Evolutionary conservation across 495 filamentous ascomycete species (phyloP), one percentile per base, ranked within the genome.

Genomic region (Aspergillus taichungensis): DNA sequence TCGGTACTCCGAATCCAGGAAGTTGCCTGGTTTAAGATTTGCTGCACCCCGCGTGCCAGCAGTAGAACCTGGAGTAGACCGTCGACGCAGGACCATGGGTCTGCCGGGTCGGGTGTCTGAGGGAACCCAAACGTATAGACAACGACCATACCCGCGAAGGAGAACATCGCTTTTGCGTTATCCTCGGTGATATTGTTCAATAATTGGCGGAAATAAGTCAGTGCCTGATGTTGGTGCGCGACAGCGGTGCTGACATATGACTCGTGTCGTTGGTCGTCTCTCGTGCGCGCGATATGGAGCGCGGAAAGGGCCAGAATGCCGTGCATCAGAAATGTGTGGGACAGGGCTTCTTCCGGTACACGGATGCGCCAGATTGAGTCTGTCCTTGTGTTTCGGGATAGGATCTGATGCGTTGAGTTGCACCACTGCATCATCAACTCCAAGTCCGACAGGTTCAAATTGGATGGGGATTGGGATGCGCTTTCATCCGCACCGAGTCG

Each of bases 121-220:
- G 69, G 69, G 35, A 72, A 73, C 0, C 66, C 74, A 37, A 76
- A 74, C 2, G 71, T 64, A 46, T 76, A 76, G 8, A 75, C 55
- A 27, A 71, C 70, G 18, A 73, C 64, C 14, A 78, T 57, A 14
- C 67, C 57, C 1, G 73, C 64, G 46, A 77, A 75, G 0, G 66
- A 67, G 45, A 78, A 74, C 62, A 77, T 68, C 6, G 74, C 71
- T 27, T 69, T 71, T 11, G 68, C 66, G 45, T 75, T 75, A 2
- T 50, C 42, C 14, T 63, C 57, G 29, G 63, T 67, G 37, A 76
- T 64, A 14, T 69, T 62, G 6, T 53, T 45, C 13, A 76, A 57
- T 4, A 60, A 46, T 8, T 57, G 58, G 6, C 73, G 68, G 42
- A 77, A 78, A 3, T 67, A 51, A 1, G 64, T 55, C 13, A 78